A percentile compares a stretch with the other conserved stretches of the same genome.
phyloP scores from a whole-genome alignment of 2,329 filamentous ascomycete species.

The Nemania serpens region DNA sequence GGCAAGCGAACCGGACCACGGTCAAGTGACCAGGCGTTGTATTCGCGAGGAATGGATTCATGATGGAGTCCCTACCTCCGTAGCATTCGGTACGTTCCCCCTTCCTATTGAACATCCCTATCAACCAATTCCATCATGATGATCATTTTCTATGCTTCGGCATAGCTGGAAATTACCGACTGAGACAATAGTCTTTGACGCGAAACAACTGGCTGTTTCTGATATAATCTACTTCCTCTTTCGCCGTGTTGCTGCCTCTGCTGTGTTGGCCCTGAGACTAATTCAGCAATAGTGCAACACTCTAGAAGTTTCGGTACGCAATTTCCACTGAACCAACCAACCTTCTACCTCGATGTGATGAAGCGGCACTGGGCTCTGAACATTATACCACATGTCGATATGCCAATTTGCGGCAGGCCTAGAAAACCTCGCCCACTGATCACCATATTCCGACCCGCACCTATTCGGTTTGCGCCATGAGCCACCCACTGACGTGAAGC shows the following conservation, averaged over 20 bases:
- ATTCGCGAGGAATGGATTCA: neutral
- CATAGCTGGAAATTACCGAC: conserved; percentile 97
- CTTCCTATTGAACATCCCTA: neutral
- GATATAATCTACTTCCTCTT: conserved; percentile 50
- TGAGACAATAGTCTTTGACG: conserved; percentile 75
- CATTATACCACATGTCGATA: conserved; percentile 68
- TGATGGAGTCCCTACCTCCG: neutral
- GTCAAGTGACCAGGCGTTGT: conserved; percentile 7
- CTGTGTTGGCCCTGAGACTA: conserved; percentile 29
- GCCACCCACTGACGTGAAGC: conserved; percentile 8
- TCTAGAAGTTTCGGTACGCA: conserved; percentile 35
- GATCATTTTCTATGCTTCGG: conserved; percentile 70
- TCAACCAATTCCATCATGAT: conserved; percentile 54
- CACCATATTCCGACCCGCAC: conserved; percentile 27
- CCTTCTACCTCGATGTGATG: conserved; percentile 65
- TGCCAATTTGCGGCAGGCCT: conserved; percentile 96
- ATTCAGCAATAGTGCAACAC: conserved; percentile 28
- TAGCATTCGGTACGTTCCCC: conserved; percentile 20
- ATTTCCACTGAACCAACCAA: conserved; percentile 34
- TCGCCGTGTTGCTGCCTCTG: neutral
- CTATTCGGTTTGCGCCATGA: neutral
- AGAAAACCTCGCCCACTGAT: conserved; percentile 99
- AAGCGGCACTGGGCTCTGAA: conserved; percentile 97
- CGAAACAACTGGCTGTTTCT: conserved; percentile 84
- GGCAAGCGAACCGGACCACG: neutral